Conservation (phyloP, 2,329 filamentous ascomycete genomes). For the Talaromyces albobiverticillius region DNA sequence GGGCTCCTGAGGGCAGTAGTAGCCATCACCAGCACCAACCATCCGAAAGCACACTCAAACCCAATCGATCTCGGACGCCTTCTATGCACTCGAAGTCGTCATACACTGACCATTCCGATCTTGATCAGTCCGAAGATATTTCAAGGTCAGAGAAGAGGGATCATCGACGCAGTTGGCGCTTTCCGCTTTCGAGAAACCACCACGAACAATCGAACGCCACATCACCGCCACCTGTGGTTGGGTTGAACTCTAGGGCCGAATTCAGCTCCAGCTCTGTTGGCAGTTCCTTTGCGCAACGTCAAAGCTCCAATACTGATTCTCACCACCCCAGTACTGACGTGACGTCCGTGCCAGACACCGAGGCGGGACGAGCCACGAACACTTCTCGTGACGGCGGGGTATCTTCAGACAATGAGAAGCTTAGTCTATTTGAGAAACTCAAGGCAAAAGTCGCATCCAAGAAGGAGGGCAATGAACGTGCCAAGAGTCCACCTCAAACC, state of each 20-base stretch:
- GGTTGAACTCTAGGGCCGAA: conserved; percentile 62
- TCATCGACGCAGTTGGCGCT: conserved; percentile 70
- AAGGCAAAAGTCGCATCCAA: conserved; percentile 59
- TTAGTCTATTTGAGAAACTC: conserved; percentile 62
- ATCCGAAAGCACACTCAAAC: conserved; percentile 55
- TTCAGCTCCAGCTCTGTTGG: conserved; percentile 67
- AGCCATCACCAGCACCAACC: conserved; percentile 39
- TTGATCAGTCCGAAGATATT: conserved; percentile 68
- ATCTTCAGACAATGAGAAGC: conserved; percentile 50
- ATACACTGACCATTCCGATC: conserved; percentile 76
- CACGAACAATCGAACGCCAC: conserved; percentile 24
- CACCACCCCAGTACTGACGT: conserved; percentile 37
- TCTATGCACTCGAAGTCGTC: conserved; percentile 71
- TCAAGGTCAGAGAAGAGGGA: conserved; percentile 59
- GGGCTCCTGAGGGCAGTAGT: conserved; percentile 16
- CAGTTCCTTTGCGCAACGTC: conserved; percentile 52
- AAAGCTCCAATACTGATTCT: conserved; percentile 45
- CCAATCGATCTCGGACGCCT: conserved; percentile 69
- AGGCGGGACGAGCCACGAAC: conserved; percentile 31
- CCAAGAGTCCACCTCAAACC: conserved; percentile 49
- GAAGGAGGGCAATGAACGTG: conserved; percentile 53
- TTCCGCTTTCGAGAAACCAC: conserved; percentile 54
- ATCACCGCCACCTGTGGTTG: conserved; percentile 38
- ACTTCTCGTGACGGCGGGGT: conserved; percentile 24
- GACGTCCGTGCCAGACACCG: conserved; percentile 37